These are phyloP conservation scores for Umbelopsis ramanniana DNA, from an alignment of 192 early-diverging fungal species.

Conservation along the genomic window DNA sequence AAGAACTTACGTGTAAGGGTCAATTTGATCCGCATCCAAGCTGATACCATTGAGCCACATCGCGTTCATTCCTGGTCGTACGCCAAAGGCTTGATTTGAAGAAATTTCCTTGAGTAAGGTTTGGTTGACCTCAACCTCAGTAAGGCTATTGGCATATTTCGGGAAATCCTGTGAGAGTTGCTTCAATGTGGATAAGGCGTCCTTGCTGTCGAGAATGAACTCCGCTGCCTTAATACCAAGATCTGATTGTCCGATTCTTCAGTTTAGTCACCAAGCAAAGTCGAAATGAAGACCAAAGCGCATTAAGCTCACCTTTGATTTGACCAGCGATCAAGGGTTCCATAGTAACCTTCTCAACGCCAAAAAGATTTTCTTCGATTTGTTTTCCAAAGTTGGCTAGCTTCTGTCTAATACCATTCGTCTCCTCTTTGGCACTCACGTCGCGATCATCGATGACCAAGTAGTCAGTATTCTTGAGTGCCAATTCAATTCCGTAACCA, in stretches of 20 bases:
- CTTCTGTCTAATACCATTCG: slow-evolving; percentile 25
- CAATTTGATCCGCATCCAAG: slow-evolving; percentile 55
- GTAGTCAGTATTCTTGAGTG: slow-evolving; percentile 97
- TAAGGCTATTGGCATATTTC: slow-evolving; percentile 81
- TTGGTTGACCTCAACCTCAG: slow-evolving; percentile 52
- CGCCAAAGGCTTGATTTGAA: slow-evolving; percentile 27
- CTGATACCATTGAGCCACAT: slow-evolving; percentile 71
- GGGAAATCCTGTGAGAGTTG: slow-evolving; percentile 86
- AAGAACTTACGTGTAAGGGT: slow-evolving; percentile 64
- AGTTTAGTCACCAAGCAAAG: neutral
- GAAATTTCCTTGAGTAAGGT: slow-evolving; percentile 48
- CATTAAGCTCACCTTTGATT: slow-evolving; percentile 49
- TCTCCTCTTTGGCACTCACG: slow-evolving; percentile 41
- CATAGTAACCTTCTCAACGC: slow-evolving; percentile 42
- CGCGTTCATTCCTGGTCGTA: slow-evolving; percentile 32
- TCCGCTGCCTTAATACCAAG: slow-evolving; percentile 77
- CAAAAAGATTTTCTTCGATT: slow-evolving; percentile 46
- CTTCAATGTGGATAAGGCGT: slow-evolving; percentile 68
- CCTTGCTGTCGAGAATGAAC: slow-evolving; percentile 63
- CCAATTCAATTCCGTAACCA: slow-evolving; percentile 94
- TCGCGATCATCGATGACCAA: slow-evolving; percentile 93
- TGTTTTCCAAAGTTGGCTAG: slow-evolving; percentile 29
- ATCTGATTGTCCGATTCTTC: slow-evolving; percentile 28
- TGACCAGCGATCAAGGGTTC: slow-evolving; percentile 56
- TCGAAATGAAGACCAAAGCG: too few relatives aligned